These are phyloP conservation scores for Linum usitatissimum DNA, from an alignment of 345 rosid species.

Conservation along the genomic window DNA sequence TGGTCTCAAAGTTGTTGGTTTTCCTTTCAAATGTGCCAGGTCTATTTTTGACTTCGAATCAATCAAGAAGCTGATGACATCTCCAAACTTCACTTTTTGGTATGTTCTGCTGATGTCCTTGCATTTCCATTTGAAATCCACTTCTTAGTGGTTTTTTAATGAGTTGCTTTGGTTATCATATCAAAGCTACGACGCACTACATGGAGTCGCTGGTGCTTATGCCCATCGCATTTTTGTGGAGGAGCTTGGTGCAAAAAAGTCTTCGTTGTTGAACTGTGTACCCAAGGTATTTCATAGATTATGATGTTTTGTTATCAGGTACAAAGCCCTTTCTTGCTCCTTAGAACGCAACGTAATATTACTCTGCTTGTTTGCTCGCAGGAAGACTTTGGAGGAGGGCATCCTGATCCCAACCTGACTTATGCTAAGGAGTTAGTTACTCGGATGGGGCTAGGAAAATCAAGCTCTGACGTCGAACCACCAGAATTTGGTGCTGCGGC, in stretches of 20 bases:
- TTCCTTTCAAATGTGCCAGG: constrained; percentile 25
- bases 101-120: constrained; percentile 23
- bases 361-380: constrained; percentile 20
- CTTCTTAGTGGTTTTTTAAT: constrained; percentile 6
- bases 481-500: constrained; percentile 99
- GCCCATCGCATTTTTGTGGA: constrained; percentile 87
- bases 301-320: constrained; percentile 7
- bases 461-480: constrained; percentile 53
- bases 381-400: constrained; percentile 99
- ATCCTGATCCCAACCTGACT: constrained; percentile 97
- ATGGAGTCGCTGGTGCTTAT: constrained; percentile 98
- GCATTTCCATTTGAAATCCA: constrained; percentile 5
- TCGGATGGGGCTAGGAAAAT: constrained; percentile 89
- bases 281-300: constrained; percentile 57
- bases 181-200: constrained; percentile 80
- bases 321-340: background rate
- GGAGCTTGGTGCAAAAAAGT: constrained; percentile 87
- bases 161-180: constrained; percentile 13
- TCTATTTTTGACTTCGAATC: constrained; percentile 88
- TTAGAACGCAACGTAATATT: constrained; percentile 4
- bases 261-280: constrained; percentile 71
- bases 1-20: background rate
- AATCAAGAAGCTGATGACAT: constrained; percentile 63
- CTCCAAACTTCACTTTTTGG: constrained; percentile 91
- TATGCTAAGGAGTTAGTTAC: constrained; percentile 95